Evolutionary conservation across 768 basidiomycete species (phyloP).

Genomic region (Psilocybe azurescens): DNA sequence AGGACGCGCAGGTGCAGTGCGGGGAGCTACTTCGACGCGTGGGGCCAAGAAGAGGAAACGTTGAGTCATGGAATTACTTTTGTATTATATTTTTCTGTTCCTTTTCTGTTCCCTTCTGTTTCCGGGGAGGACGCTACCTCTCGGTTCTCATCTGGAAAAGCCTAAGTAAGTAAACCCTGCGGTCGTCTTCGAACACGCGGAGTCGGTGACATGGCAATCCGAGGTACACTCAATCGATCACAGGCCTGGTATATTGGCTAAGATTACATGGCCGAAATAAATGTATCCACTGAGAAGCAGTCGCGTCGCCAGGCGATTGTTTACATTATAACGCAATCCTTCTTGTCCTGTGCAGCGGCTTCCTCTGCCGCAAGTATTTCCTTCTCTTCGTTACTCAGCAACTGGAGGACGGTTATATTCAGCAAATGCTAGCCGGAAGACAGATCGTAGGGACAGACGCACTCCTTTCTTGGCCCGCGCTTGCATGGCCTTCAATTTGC

Average conservation of each 20-base stretch:
- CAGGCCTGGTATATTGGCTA: conserved; percentile 6
- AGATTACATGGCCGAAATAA: conserved; percentile 7
- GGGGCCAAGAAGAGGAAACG: conserved; percentile 53
- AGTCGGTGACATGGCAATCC: not conserved
- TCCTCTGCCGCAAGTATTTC: conserved; percentile 57
- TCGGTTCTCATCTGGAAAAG: not conserved
- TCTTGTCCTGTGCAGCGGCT: conserved; percentile 44
- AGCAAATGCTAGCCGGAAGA: not conserved
- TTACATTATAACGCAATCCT: conserved; percentile 65
- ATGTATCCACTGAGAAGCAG: conserved; percentile 3
- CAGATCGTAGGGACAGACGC: conserved; percentile 31
- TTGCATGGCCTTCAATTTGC: conserved; percentile 70
- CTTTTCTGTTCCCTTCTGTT: not conserved
- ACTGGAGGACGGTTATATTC: not conserved
- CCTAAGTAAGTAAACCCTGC: conserved; percentile 1
- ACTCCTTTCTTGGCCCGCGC: conserved; percentile 80
- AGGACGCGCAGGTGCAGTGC: conserved; percentile 34
- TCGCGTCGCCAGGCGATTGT: not conserved
- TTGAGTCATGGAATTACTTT: conserved; percentile 25
- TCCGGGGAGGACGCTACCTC: not conserved
- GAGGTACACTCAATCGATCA: not conserved
- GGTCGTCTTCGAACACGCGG: not conserved
- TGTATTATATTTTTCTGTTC: conserved; percentile 5
- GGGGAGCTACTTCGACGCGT: conserved; percentile 36
- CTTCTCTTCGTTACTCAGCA: conserved; percentile 68